Evolutionary conservation across 805 yeast species (phyloP).

Genomic region (Candida awuae): DNA sequence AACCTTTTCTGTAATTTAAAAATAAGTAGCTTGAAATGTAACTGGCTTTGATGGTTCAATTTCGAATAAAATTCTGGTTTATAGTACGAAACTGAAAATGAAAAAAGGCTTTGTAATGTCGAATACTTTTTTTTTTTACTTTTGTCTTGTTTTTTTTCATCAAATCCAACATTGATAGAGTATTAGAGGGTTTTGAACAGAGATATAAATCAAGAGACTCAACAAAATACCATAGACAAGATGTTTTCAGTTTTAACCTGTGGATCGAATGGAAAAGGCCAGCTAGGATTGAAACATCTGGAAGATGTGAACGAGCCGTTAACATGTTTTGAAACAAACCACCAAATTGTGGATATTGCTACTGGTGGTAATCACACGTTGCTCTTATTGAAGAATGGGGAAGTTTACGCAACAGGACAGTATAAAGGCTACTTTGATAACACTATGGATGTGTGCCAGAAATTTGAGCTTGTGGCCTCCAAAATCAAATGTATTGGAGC

Average conservation of each 20-base stretch:
- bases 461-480: conserved; percentile 8
- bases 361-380: conserved; percentile 90
- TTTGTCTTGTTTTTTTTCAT: no score
- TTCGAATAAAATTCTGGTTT: no score
- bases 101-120: not conserved
- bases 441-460: not conserved
- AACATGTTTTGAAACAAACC: not conserved
- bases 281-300: conserved; percentile 53
- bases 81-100: no score
- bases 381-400: conserved; percentile 45
- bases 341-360: conserved; percentile 30
- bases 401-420: conserved; percentile 47
- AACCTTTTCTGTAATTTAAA: no score
- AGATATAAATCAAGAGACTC: no score
- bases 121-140: no score
- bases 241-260: conserved; percentile 38
- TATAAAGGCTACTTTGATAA: conserved; percentile 5
- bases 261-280: conserved; percentile 81
- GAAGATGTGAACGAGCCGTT: conserved; percentile 39
- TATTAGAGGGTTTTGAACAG: no score
- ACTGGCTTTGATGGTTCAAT: no score
- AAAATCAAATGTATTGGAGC: conserved; percentile 46
- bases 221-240: no score
- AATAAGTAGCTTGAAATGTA: no score
- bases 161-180: no score